Evolutionary conservation across 805 yeast genomes (phyloP), one percentile per base, ranked within the genome.

Genomic region (Alloascoidea hylecoeti): DNA sequence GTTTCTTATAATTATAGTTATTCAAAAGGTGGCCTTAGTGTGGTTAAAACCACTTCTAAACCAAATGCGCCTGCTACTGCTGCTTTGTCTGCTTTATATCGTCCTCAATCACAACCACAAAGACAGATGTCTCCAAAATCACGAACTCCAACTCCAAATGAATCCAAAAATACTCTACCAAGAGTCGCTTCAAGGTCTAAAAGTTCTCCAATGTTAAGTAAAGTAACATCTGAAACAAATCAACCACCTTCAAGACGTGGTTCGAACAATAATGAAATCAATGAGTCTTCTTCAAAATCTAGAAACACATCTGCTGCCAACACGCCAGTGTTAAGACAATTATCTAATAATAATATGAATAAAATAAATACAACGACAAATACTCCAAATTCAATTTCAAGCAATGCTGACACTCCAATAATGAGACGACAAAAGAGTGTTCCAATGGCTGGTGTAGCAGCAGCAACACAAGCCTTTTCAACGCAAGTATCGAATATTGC

Each of bases 31-130:
- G 75, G 71, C 5, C 58, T 61, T 42, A 68, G 63, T 38, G 69
- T 69, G 0, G 70, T 68, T 3, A 64, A 68, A 1, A 62, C 61
- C 41, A 64, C 63, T 34, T 50, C 63, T 38, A 48, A 68, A 34
- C 69, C 70, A 1, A 56, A 53, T 4, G 57, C 64, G 38, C 54
- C 53, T 35, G 47, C 56, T 3, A 40, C 53, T 36, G 18, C 44
- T 4, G 30, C 39, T 15, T 6, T 14, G 17, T 40, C 4, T 19
- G n/a, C 37, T 34, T n/a, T 18, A 9, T 4, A 27, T 14, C 16
- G 17, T 38, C 39, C 19, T 16, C 13, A 16, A 14, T 13, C 19
- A 9, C 12, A 16, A 6, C 13, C 5, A 16, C 16, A 38, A 5
- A 27, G 38, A 9, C 15, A 5, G 17, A 30, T 15, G 13, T 17